These are phyloP conservation scores for Leptomonas pyrrhocoris DNA, from an alignment of 208 protist genomes.

Conservation along the genomic window DNA sequence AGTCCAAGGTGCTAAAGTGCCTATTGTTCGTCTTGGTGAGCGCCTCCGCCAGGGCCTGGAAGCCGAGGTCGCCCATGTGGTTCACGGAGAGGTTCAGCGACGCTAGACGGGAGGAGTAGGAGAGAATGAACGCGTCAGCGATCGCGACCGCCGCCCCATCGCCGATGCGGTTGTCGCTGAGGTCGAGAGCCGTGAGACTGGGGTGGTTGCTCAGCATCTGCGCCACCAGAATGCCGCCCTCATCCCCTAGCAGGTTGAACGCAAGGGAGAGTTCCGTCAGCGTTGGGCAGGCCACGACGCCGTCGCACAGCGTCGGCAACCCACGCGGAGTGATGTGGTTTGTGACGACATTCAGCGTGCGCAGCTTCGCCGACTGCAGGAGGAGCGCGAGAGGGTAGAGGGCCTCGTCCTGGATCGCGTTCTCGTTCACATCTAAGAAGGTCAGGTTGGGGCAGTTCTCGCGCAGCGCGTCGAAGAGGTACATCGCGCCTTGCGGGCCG, in stretches of 20 bases:
- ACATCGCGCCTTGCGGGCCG: constrained; percentile 56
- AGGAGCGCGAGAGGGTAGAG: constrained; percentile 63
- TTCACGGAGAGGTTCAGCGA: constrained; percentile 83
- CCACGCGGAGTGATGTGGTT: constrained; percentile 83
- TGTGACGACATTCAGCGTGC: constrained; percentile 68
- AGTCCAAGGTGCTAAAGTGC: constrained; percentile 58
- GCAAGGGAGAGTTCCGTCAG: constrained; percentile 68
- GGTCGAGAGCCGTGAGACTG: constrained; percentile 59
- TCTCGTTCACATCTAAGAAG: constrained; percentile 87
- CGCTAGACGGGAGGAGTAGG: constrained; percentile 45
- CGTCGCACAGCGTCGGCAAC: constrained; percentile 77
- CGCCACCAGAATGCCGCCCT: constrained; percentile 57
- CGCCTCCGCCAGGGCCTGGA: constrained; percentile 71
- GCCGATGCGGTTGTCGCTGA: constrained; percentile 85
- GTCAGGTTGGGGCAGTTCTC: constrained; percentile 56
- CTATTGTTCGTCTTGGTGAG: constrained; percentile 59
- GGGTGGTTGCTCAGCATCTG: constrained; percentile 56
- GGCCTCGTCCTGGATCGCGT: constrained; percentile 78
- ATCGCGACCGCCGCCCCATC: constrained; percentile 71
- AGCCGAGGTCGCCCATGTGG: constrained; percentile 72
- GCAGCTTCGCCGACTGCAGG: constrained; percentile 50
- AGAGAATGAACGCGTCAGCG: constrained; percentile 63
- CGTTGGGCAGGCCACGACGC: constrained; percentile 50
- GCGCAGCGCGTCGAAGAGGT: constrained; percentile 69
- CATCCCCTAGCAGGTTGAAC: constrained; percentile 82